Conservation (phyloP, 805 yeast genomes). For the Torulaspora gathmanii region DNA sequence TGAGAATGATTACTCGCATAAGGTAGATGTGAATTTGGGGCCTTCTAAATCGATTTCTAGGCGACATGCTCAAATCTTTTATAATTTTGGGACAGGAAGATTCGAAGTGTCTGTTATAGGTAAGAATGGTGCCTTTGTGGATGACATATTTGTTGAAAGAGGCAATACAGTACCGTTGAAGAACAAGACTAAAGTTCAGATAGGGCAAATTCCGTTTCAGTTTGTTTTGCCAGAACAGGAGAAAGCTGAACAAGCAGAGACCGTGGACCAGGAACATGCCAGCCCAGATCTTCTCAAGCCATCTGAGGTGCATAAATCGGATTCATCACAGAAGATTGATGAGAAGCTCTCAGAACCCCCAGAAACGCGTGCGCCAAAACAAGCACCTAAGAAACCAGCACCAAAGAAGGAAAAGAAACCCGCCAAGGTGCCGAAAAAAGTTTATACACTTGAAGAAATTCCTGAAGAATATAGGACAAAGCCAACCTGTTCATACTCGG, state of each 20-base stretch:
- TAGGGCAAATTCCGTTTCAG: conserved; percentile 85
- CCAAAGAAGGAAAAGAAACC: conserved; percentile 48
- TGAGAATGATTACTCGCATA: conserved; percentile 60
- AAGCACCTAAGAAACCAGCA: conserved; percentile 37
- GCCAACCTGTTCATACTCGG: conserved; percentile 77
- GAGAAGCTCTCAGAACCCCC: conserved; percentile 10
- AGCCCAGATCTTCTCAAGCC: conserved; percentile 9
- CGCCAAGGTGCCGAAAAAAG: conserved; percentile 52
- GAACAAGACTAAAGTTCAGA: conserved; percentile 81
- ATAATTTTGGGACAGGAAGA: conserved; percentile 92
- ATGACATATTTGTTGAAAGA: conserved; percentile 80
- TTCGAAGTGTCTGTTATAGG: conserved; percentile 91
- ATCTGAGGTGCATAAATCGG: conserved; percentile 16
- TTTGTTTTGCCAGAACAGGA: conserved; percentile 78
- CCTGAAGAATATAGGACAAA: conserved; percentile 83
- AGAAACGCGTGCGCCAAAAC: conserved; percentile 7
- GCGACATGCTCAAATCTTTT: conserved; percentile 91
- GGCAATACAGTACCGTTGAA: conserved; percentile 86
- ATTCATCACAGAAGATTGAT: conserved; percentile 13
- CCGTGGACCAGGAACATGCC: conserved; percentile 3
- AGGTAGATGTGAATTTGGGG: conserved; percentile 90
- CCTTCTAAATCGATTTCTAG: conserved; percentile 90
- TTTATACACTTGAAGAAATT: conserved; percentile 75
- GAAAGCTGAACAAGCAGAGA: conserved; percentile 45
- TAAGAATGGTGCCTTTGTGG: conserved; percentile 94